Evolutionary conservation across 2,329 filamentous ascomycete genomes (phyloP), one percentile per base, ranked within the genome.

Genomic region (Claviceps spartinae): DNA sequence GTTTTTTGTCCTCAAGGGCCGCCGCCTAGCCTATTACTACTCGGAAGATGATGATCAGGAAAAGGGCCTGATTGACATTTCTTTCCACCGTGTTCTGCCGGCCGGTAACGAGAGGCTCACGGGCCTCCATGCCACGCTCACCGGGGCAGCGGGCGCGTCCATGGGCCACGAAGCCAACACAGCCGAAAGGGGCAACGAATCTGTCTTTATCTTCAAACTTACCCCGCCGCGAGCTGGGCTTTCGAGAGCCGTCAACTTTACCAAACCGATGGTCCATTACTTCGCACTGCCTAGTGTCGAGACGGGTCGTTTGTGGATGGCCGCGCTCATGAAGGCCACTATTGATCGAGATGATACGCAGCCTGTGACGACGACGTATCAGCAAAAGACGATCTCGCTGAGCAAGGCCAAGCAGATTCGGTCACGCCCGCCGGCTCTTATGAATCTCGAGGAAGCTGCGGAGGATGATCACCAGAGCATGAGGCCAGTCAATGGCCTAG

Each of bases 131-230:
- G 93, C 93, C 7, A 89, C 89, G 5, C 77, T 98, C 53, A 96
- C 91, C 0, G 87, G 91, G 22, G 88, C 88, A n/a, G 86, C 83
- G 3, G 63, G 65, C 34, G 68, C 72, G 50, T 72, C 72, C 13
- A 66, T 71, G 20, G 69, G 73, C 55, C 69, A 73, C 58, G 69
- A 72, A 55, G 60, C 59, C 1, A 58, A 59, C 26, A 54, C 55
- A 5, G 44, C 65, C 11, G 66, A 75, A 36, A 77, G 77, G 57
- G 73, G 72, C 5, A 73, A 77, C 40, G 85, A 87, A 53, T 76
- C 83, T 1, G 86, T 94, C 63, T 98, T 98, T 71, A 97, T 97
- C 62, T 98, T 98, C 78, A 98, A 98, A 71, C 81, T 98, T 7
- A 83, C 95, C 6, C 93, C 93, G 1, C 93, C 93, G 1, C 86